phyloP scores from a whole-genome alignment of 2,329 filamentous ascomycete genomes.

The Aureobasidium sp. region DNA sequence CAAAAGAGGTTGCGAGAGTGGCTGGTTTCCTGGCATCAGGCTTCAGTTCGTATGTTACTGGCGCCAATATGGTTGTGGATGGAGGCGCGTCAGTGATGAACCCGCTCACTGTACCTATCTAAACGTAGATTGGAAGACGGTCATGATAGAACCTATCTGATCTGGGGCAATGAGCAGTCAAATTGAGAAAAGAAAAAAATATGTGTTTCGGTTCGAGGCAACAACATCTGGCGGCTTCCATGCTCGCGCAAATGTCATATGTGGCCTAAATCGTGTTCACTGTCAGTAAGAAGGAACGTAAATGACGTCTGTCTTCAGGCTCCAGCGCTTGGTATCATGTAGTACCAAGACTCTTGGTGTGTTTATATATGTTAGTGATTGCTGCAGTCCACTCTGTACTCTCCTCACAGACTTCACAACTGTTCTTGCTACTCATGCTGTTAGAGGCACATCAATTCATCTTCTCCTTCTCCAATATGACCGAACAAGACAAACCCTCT shows the following conservation, averaged over 20 bases:
- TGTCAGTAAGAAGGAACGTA: background rate
- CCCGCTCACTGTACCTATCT: conserved; percentile 24
- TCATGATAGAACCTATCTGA: background rate
- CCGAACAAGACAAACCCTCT: background rate
- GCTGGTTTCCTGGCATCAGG: conserved; percentile 55
- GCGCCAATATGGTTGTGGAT: conserved; percentile 54
- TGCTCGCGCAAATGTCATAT: too few relatives aligned
- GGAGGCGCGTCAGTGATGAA: conserved; percentile 42
- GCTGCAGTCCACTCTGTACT: background rate
- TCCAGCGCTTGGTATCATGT: background rate
- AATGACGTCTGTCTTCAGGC: background rate
- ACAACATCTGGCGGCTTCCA: background rate
- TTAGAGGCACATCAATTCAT: too few relatives aligned
- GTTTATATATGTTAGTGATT: background rate
- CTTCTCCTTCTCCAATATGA: background rate
- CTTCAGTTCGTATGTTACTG: conserved; percentile 55
- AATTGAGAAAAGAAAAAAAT: background rate
- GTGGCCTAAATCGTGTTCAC: too few relatives aligned
- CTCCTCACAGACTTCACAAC: background rate
- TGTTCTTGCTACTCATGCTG: too few relatives aligned
- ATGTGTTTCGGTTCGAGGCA: background rate
- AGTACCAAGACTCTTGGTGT: background rate
- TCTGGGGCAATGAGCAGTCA: background rate
- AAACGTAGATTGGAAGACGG: background rate
- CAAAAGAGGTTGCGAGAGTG: conserved; percentile 51